Evolutionary conservation across 2,329 filamentous ascomycete species (phyloP), one percentile per base, ranked within the genome.

Genomic region (Teratosphaeriaceae sp.): DNA sequence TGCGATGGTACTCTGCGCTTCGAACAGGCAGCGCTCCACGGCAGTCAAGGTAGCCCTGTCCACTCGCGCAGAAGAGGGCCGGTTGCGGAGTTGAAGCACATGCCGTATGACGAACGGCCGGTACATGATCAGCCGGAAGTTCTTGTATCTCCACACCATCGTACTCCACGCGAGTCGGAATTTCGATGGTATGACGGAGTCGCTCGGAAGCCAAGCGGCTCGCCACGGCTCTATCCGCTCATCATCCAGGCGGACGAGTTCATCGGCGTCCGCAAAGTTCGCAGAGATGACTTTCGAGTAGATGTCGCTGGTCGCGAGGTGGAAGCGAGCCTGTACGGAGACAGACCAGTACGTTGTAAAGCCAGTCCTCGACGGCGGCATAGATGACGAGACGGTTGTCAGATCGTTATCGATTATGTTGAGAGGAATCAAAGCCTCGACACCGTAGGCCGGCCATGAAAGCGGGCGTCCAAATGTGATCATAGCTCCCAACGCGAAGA

Each of bases 381-480:
- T 40, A 5, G 21, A 42, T 9, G 37, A 39, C 5, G 61, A 46
- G 48, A 61, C 16, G 31, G 61, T 57, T 22, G 61, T 70, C 1
- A 64, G 45, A 60, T 61, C 68, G 45, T 62, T 62, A 40, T 73
- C 71, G 30, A 71, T 61, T 2, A 73, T 59, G 42, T 74, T 73
- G 15, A 65, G 54, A 0, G 69, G 69, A 2, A 69, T 51, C 1
- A 61, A 54, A 11, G 66, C 67, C 39, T 72, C 70, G 1, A 71
- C 65, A 33, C 64, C 65, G 12, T 68, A 63, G 29, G 66, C 63
- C 3, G 70, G 70, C 41, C 69, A 63, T 16, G 68, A 61, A 39
- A 73, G 62, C 0, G 72, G 71, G 24, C 72, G 64, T 18, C 69
- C 69, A 48, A 73, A 73, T 0, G 72, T 74, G 40, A 74, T 69